A percentile compares a stretch with the other conserved stretches of the same genome.
These are phyloP conservation scores for Scutellaria barbata DNA, from an alignment of 257 asterid genomes.

Conservation along the genomic window DNA sequence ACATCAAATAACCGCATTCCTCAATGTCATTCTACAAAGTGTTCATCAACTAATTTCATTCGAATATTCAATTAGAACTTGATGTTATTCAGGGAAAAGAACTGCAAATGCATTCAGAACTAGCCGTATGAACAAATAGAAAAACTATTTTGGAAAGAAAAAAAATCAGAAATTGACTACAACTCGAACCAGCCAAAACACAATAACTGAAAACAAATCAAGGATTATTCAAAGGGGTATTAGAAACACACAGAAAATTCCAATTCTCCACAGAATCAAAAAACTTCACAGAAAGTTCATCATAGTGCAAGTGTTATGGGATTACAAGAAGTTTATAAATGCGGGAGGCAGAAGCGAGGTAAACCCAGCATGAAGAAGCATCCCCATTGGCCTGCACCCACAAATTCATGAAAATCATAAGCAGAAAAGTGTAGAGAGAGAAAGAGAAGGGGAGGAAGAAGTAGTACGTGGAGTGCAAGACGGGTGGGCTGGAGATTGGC, in stretches of 20 bases:
- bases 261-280: neutral
- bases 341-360: slow-evolving; percentile 75
- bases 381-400: slow-evolving; percentile 59
- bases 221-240: neutral
- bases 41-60: neutral
- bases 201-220: neutral
- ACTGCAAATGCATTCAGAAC: neutral
- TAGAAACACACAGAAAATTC: neutral
- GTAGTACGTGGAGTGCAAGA: slow-evolving; percentile 70
- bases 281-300: slow-evolving; percentile 2
- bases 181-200: neutral
- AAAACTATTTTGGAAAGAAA: neutral
- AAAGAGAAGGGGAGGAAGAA: neutral
- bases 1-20: no score
- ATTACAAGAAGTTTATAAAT: slow-evolving; percentile 70
- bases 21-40: no score
- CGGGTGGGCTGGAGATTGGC: slow-evolving; percentile 85
- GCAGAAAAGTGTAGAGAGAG: neutral
- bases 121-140: neutral
- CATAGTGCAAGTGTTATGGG: neutral
- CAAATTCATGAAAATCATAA: no score
- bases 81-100: neutral
- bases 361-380: slow-evolving; percentile 73
- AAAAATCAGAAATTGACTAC: neutral
- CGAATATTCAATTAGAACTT: neutral